Evolutionary conservation across 805 yeast genomes (phyloP), one percentile per base, ranked within the genome.

Genomic region (Spathaspora boniae): DNA sequence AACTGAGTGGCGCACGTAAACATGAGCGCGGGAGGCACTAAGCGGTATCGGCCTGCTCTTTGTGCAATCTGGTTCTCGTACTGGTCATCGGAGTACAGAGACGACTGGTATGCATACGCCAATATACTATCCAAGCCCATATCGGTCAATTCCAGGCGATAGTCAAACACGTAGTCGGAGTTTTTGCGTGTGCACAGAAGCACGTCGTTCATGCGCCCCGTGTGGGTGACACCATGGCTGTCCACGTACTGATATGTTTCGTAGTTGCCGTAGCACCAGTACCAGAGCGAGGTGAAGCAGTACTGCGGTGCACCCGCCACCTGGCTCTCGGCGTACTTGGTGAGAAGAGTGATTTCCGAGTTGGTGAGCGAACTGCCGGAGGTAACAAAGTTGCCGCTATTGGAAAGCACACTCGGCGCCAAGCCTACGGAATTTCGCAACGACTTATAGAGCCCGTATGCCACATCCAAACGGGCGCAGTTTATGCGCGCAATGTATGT

Each of bases 391-490:
- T 25, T 8, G 4, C n/a, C 3, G 12, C 23, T 28, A 14, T 31
- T 46, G 9, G 45, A 44, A 9, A 47, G 44, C 16, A 42, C 38
- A 14, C 44, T 43, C 12, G 53, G 41, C 12, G 47, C 34, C 16
- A 54, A 40, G n/a, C 57, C 36, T 9, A 61, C 65, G 9, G 63
- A 50, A 14, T 44, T 48, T 30, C 74, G 52, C 36, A 74, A 52
- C 4, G 71, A 60, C 16, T 64, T 51, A 45, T 74, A 78, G 6
- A 79, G 52, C 1, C 84, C 85, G 14, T 56, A 46, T 1, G 79
- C 69, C 14, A 79, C 72, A 40, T 75, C 77, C 5, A 68, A 53
- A 44, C 73, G 79, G 4, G 72, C 64, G 39, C 78, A 75, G 45
- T 71, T 69, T 25, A 79, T 56, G 26, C 66, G 47, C 5, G 65